A percentile compares a stretch with the other conserved stretches of the same genome.
These are phyloP conservation scores for Aspergillus hancockii DNA, from an alignment of 495 filamentous ascomycete species.

Conservation along the genomic window DNA sequence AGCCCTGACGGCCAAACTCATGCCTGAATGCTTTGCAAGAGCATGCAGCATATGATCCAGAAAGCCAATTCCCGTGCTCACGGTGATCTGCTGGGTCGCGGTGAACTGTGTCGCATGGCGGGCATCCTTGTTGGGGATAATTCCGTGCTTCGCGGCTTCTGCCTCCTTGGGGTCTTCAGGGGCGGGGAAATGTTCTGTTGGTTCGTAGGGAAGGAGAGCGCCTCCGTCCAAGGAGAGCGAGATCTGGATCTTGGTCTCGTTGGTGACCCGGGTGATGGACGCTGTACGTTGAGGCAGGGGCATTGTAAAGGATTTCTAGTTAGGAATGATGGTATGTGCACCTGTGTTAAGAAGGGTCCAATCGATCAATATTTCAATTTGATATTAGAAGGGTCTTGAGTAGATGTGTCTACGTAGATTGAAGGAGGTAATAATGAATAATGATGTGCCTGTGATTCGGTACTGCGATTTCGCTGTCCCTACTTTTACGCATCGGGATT, in stretches of 20 bases:
- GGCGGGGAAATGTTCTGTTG: constrained; percentile 44
- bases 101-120: constrained; percentile 81
- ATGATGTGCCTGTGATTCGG: constrained; percentile 5
- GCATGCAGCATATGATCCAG: constrained; percentile 99
- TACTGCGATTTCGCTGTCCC: not conserved
- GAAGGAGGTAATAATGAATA: constrained; percentile 4
- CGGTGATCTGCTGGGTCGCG: constrained; percentile 76
- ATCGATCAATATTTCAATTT: constrained; percentile 10
- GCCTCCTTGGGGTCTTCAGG: constrained; percentile 41
- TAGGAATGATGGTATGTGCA: constrained; percentile 16
- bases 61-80: constrained; percentile 97
- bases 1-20: constrained; percentile 80
- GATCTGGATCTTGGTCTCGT: constrained; percentile 94
- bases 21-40: constrained; percentile 90
- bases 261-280: constrained; percentile 80
- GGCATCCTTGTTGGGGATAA: constrained; percentile 75
- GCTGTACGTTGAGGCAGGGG: constrained; percentile 61
- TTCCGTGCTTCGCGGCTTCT: constrained; percentile 66
- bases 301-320: constrained; percentile 27
- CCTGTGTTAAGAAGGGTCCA: not conserved
- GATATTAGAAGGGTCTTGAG: not conserved
- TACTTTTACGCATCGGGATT: constrained; percentile 7
- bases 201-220: constrained; percentile 60
- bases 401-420: not conserved
- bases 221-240: constrained; percentile 93